Evolutionary conservation across 1,139 yeast genomes (phyloP).

Genomic region (Scheffersomyces titani): DNA sequence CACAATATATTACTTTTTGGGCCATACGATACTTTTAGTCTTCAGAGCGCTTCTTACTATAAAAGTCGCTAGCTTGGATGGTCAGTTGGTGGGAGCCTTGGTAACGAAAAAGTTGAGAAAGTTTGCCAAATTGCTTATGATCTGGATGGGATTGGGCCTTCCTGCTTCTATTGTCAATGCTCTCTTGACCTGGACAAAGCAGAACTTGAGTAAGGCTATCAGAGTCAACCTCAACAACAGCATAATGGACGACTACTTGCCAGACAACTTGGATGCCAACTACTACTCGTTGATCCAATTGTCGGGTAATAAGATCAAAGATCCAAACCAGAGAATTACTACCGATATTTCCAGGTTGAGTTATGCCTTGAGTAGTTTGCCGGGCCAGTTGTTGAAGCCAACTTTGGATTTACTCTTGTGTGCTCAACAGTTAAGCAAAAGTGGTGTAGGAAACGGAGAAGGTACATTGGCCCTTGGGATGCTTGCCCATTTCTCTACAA

Average conservation of each 20-base stretch:
- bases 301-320: conserved; percentile 57
- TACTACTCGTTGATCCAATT: conserved; percentile 59
- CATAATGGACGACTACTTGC: conserved; percentile 68
- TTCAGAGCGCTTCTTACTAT: conserved; percentile 74
- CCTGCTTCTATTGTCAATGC: conserved; percentile 87
- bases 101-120: conserved; percentile 68
- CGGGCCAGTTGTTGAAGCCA: conserved; percentile 88
- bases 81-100: conserved; percentile 78
- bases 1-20: conserved; percentile 42
- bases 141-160: conserved; percentile 84
- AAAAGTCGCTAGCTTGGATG: conserved; percentile 86
- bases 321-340: conserved; percentile 82
- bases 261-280: conserved; percentile 55
- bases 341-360: conserved; percentile 80
- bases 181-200: conserved; percentile 69
- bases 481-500: conserved; percentile 79
- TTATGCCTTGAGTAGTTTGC: conserved; percentile 68
- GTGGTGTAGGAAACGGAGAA: conserved; percentile 82
- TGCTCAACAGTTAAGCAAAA: conserved; percentile 73
- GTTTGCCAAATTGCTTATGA: conserved; percentile 63
- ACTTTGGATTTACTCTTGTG: conserved; percentile 78
- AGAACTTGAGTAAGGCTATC: conserved; percentile 63
- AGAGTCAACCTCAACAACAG: conserved; percentile 66
- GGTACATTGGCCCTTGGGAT: conserved; percentile 82
- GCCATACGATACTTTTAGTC: conserved; percentile 65